A percentile compares a stretch with the other conserved stretches of the same genome.
Evolutionary conservation across 2,329 filamentous ascomycete genomes (phyloP).

Genomic region (Hyphodiscus sp.): DNA sequence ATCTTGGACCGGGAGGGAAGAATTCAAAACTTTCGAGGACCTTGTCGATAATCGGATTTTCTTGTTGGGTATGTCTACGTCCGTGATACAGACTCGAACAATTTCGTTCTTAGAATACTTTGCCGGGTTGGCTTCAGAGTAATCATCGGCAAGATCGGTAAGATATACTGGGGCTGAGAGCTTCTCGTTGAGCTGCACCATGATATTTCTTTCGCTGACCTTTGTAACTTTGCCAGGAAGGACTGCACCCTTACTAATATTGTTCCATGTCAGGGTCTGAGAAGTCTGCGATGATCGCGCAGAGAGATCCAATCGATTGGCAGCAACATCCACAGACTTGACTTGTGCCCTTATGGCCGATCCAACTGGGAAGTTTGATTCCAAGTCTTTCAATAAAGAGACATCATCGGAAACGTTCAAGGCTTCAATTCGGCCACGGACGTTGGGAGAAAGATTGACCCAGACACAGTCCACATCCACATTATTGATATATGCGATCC

Average conservation of each 20-base stretch:
- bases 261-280: constrained; percentile 58
- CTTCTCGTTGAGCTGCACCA: constrained; percentile 77
- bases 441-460: constrained; percentile 83
- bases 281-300: constrained; percentile 56
- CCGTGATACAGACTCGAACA: constrained; percentile 77
- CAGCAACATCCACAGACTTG: constrained; percentile 62
- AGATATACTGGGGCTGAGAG: constrained; percentile 76
- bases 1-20: constrained; percentile 73
- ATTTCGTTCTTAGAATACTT: constrained; percentile 79
- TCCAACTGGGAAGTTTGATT: constrained; percentile 80
- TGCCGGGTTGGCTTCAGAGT: constrained; percentile 68
- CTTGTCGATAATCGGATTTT: constrained; percentile 73
- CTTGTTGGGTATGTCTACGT: constrained; percentile 79
- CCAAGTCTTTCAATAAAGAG: constrained; percentile 67
- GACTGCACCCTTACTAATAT: constrained; percentile 71
- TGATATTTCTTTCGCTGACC: constrained; percentile 72
- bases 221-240: constrained; percentile 80
- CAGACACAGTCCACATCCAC: constrained; percentile 72
- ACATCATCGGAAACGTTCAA: constrained; percentile 86
- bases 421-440: constrained; percentile 75
- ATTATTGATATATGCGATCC: constrained; percentile 89
- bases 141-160: constrained; percentile 82
- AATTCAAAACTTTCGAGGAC: constrained; percentile 84
- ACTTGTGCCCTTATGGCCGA: constrained; percentile 79
- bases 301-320: constrained; percentile 77